phyloP scores from a whole-genome alignment of 2,329 filamentous ascomycete species.

The Aspergillus sergii region DNA sequence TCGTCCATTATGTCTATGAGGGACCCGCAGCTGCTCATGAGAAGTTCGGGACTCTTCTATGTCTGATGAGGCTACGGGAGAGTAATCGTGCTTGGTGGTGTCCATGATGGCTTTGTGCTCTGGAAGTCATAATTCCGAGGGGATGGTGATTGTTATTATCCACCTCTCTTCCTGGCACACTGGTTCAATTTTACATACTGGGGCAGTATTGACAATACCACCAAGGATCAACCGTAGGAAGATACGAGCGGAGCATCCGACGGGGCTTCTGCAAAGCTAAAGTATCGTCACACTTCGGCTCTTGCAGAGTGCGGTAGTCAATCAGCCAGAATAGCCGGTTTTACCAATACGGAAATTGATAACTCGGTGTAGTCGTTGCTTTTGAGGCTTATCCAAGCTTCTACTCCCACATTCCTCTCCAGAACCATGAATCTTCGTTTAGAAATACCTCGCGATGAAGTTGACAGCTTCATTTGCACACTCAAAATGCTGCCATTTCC shows the following conservation, averaged over 20 bases:
- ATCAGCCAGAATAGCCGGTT: background rate
- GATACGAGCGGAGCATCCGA: background rate
- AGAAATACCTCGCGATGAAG: background rate
- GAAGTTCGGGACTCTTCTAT: background rate
- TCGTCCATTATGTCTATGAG: background rate
- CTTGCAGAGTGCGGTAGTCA: background rate
- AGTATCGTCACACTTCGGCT: background rate
- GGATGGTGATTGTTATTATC: background rate
- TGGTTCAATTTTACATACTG: background rate
- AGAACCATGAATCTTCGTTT: background rate
- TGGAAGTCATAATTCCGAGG: background rate
- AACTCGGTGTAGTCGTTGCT: background rate
- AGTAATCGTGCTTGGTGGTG: background rate
- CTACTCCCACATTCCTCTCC: background rate
- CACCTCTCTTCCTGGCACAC: too few species aligned
- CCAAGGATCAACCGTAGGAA: background rate
- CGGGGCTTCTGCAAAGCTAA: background rate
- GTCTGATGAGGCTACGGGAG: background rate
- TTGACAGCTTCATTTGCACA: background rate
- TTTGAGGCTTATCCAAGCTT: background rate
- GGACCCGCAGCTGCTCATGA: background rate
- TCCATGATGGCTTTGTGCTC: background rate
- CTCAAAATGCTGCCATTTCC: background rate
- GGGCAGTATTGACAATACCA: background rate
- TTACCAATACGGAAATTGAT: too few species aligned